These are phyloP conservation scores for Yarrowia osloensis DNA, from an alignment of 805 yeast genomes.

Conservation along the genomic window DNA sequence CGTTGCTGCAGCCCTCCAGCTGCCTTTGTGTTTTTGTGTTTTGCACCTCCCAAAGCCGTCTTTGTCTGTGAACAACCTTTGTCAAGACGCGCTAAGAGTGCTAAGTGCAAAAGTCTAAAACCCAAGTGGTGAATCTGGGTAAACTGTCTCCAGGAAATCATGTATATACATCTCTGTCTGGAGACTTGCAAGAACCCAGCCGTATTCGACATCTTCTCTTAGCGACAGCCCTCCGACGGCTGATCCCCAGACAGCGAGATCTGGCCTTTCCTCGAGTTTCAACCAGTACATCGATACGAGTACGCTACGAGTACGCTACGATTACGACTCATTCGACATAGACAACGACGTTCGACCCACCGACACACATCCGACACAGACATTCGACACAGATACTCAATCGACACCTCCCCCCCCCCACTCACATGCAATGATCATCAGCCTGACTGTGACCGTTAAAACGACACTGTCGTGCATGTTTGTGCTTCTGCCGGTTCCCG, in stretches of 20 bases:
- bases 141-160: constrained; percentile 6
- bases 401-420: neutral
- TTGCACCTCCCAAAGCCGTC: neutral
- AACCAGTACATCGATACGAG: too few relatives aligned
- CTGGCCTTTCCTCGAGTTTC: too few relatives aligned
- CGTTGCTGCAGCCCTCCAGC: neutral
- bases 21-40: neutral
- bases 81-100: neutral
- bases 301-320: too few relatives aligned
- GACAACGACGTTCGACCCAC: neutral
- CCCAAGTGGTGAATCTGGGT: neutral
- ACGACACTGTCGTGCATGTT: neutral
- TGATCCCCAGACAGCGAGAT: too few relatives aligned
- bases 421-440: constrained; percentile 13
- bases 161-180: constrained; percentile 9
- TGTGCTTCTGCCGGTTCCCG: constrained; percentile 9
- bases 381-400: too few relatives aligned
- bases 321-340: neutral
- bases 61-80: neutral
- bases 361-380: neutral
- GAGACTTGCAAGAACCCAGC: neutral
- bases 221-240: neutral
- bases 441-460: constrained; percentile 10
- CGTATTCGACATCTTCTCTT: neutral
- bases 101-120: neutral